Percentiles rank a stretch among this genome's conserved stretches.
Conservation (phyloP, 75 land plant genomes). For the Selaginella moellendorffii region DNA sequence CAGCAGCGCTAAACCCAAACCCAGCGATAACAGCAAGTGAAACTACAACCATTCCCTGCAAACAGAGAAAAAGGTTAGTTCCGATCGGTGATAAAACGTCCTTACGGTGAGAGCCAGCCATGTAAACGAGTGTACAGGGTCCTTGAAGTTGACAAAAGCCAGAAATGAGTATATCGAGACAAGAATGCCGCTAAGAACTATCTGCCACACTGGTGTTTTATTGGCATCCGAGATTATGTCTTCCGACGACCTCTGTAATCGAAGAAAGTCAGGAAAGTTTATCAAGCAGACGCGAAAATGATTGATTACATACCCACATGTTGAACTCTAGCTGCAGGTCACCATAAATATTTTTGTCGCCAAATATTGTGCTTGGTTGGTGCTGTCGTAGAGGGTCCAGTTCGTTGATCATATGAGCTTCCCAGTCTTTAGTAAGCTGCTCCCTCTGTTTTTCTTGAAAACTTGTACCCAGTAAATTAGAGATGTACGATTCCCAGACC, state of each 20-base stretch:
- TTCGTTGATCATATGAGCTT: slow-evolving; percentile 13
- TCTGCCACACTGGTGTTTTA: slow-evolving; percentile 26
- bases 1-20: slow-evolving; percentile 32
- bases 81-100: background rate
- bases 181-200: slow-evolving; percentile 22
- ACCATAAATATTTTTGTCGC: slow-evolving; percentile 8
- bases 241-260: slow-evolving; percentile 27
- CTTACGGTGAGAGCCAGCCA: slow-evolving; percentile 27
- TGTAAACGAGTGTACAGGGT: slow-evolving; percentile 33
- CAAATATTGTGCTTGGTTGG: slow-evolving; percentile 16
- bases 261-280: background rate
- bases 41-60: slow-evolving; percentile 32
- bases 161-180: slow-evolving; percentile 22
- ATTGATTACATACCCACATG: slow-evolving; percentile 28
- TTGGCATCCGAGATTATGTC: slow-evolving; percentile 32
- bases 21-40: slow-evolving; percentile 32
- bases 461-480: slow-evolving; percentile 8
- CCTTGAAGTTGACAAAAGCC: slow-evolving; percentile 26
- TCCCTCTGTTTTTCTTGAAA: slow-evolving; percentile 10
- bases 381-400: slow-evolving; percentile 17
- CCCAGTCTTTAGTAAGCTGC: slow-evolving; percentile 20
- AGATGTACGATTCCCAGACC: slow-evolving; percentile 24
- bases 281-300: background rate
- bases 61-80: background rate
- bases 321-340: slow-evolving; percentile 31